Conservation (phyloP, 371 early-diverging fungal species). For the Thermomucor indicae-seudaticae region DNA sequence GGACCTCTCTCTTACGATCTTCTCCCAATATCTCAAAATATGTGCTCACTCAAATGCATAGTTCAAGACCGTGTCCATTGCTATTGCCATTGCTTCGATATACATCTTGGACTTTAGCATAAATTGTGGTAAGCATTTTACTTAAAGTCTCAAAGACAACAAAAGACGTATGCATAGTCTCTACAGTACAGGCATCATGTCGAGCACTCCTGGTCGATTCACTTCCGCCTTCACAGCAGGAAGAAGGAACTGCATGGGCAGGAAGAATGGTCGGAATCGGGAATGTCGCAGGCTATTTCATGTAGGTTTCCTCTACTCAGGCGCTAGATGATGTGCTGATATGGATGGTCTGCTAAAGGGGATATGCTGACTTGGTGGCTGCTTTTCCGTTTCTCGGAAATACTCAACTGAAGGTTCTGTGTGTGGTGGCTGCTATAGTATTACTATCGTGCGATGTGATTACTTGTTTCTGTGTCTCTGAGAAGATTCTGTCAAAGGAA, state of each 20-base stretch:
- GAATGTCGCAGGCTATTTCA: conserved; percentile 82
- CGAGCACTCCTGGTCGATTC: conserved; percentile 89
- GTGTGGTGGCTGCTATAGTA: conserved; percentile 64
- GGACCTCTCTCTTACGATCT: not conserved
- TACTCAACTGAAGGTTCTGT: conserved; percentile 80
- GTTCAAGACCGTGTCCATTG: conserved; percentile 44
- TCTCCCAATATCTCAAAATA: too few relatives aligned
- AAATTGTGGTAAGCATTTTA: conserved; percentile 65
- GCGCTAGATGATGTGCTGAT: not conserved
- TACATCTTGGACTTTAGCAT: conserved; percentile 90
- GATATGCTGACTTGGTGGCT: conserved; percentile 72
- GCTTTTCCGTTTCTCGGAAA: conserved; percentile 73
- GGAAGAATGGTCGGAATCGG: conserved; percentile 90
- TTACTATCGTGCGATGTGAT: conserved; percentile 58
- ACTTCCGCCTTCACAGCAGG: conserved; percentile 77
- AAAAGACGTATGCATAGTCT: not conserved
- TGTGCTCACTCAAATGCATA: too few relatives aligned
- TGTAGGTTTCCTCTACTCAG: conserved; percentile 29
- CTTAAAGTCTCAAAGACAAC: not conserved
- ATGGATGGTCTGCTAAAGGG: conserved; percentile 30
- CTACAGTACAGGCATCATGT: conserved; percentile 81
- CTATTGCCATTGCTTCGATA: conserved; percentile 76
- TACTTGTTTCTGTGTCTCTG: conserved; percentile 67
- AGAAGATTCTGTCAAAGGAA: conserved; percentile 34
- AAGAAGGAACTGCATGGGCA: conserved; percentile 87